Evolutionary conservation across 345 rosid genomes (phyloP), one percentile per base, ranked within the genome.

Genomic region (Ailanthus altissimus): DNA sequence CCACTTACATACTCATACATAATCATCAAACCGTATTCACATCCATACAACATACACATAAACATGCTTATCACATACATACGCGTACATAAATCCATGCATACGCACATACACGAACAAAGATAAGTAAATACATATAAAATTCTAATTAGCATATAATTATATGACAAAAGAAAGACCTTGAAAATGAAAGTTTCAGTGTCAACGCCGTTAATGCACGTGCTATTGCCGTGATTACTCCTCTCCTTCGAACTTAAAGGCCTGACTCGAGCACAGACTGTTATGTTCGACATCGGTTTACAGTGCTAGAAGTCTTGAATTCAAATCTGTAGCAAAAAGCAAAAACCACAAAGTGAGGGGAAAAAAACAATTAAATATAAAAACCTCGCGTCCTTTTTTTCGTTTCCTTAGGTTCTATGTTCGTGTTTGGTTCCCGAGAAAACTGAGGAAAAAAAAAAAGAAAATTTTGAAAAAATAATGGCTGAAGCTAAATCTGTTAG

Each of bases 221-320:
- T 81, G 38, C 83, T 73, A 51, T 86, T 90, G 7, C 88, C 82
- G 65, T 56, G 80, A 16, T 86, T 93, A 42, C 76, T 84, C 73
- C 80, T 84, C 88, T 94, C 97, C 77, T 81, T 88, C 1, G 91
- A 78, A 76, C 88, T 92, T 78, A 90, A 62, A 6, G 98, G 97
- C 85, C 98, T 79, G 80, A 94, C 90, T 56, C 98, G 92, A 68
- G 89, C 89, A 64, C 97, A 94, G 18, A 94, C 93, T 4, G 93
- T 90, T 49, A 91, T 75, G 63, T 85, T 92, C 36, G 94, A 79
- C 91, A 88, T 87, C 47, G 23, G 50, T 51, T 63, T 64, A 1
- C 16, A 20, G 20, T 20, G 25, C 40, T 16, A 26, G 21, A 8
- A 67, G 21, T 18, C 54, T 54, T 13, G 14, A 51, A 21, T 51